Conservation (phyloP, 2,329 filamentous ascomycete genomes). For the Nemania sp. region DNA sequence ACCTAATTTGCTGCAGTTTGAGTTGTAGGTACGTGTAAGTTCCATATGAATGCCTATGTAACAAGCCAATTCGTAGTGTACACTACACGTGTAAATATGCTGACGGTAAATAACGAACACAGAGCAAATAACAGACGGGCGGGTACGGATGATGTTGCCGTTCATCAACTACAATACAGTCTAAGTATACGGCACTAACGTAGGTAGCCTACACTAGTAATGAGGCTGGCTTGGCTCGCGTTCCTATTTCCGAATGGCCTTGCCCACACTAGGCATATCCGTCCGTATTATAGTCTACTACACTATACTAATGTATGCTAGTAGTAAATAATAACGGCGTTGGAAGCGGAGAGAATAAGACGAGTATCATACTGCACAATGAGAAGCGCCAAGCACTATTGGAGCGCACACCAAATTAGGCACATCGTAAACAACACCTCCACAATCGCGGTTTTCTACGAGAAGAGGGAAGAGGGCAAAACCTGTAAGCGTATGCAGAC, state of each 20-base stretch:
- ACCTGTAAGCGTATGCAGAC: background rate
- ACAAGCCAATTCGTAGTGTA: background rate
- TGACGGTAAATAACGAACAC: background rate
- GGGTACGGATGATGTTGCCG: background rate
- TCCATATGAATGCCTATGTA: conserved; percentile 4
- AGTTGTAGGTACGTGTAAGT: background rate
- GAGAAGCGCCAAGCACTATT: background rate
- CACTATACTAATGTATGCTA: background rate
- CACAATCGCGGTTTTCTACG: background rate
- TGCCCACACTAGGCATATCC: conserved; percentile 4
- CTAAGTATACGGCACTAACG: background rate
- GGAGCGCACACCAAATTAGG: too few species aligned
- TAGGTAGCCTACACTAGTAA: conserved; percentile 3
- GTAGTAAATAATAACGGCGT: background rate
- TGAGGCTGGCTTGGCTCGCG: background rate
- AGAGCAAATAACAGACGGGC: background rate
- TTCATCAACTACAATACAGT: background rate
- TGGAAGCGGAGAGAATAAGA: background rate
- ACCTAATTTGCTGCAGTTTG: conserved; percentile 4
- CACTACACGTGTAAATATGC: background rate
- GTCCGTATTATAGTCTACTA: background rate
- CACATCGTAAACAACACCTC: background rate
- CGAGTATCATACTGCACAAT: background rate
- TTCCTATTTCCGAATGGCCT: background rate
- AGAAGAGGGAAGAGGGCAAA: background rate